Conservation (phyloP, 2,329 filamentous ascomycete genomes). For the Akanthomyces lecanii region DNA sequence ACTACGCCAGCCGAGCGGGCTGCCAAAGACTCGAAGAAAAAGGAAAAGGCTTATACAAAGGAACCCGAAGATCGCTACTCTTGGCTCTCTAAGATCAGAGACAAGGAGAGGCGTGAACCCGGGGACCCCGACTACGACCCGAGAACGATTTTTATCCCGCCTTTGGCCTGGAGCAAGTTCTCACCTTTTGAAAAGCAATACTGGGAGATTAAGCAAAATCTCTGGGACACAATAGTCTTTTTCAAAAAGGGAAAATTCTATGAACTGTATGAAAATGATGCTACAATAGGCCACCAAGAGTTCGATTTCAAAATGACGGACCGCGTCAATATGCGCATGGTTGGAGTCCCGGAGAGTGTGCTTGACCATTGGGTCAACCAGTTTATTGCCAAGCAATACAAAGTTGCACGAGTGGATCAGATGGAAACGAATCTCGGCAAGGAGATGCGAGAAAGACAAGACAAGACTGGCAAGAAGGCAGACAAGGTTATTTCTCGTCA, state of each 20-base stretch:
- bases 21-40: conserved; percentile 34
- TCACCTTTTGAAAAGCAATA: conserved; percentile 97
- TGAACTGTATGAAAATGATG: conserved; percentile 96
- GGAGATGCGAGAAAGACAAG: conserved; percentile 94
- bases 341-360: conserved; percentile 91
- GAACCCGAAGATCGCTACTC: conserved; percentile 84
- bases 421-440: conserved; percentile 94
- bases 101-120: conserved; percentile 75
- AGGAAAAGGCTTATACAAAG: conserved; percentile 69
- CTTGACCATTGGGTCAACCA: conserved; percentile 98
- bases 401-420: conserved; percentile 94
- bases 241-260: conserved; percentile 99
- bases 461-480: conserved; percentile 61
- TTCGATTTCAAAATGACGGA: conserved; percentile 98
- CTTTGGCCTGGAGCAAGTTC: conserved; percentile 73
- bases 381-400: conserved; percentile 96
- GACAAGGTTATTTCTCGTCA: conserved; percentile 94
- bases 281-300: conserved; percentile 89
- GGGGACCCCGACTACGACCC: conserved; percentile 88
- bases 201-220: conserved; percentile 98
- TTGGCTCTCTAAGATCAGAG: conserved; percentile 82
- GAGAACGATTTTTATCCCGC: conserved; percentile 84
- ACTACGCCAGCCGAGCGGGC: conserved; percentile 29
- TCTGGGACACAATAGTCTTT: conserved; percentile 96
- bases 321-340: conserved; percentile 99